A percentile compares a stretch with the other conserved stretches of the same genome.
phyloP scores from a whole-genome alignment of 768 basidiomycete species.

The Cubamyces lactineus region DNA sequence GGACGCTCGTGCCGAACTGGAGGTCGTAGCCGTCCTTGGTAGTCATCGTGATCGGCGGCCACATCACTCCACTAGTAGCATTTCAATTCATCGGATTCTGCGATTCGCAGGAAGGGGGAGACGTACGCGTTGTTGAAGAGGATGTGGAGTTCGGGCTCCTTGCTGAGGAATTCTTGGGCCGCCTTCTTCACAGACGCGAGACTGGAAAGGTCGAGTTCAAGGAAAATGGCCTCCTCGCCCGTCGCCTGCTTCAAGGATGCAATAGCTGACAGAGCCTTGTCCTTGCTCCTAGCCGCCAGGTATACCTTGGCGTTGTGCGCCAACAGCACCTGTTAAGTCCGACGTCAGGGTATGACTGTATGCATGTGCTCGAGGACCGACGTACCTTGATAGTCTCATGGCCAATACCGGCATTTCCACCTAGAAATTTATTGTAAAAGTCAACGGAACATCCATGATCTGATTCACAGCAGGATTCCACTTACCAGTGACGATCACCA shows the following conservation, averaged over 20 bases:
- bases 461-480: background rate
- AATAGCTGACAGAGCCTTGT: constrained; percentile 55
- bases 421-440: constrained; percentile 9
- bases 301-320: constrained; percentile 69
- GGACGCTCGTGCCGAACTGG: constrained; percentile 59
- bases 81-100: background rate
- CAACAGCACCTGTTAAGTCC: constrained; percentile 47
- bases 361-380: too few relatives aligned
- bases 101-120: background rate
- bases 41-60: constrained; percentile 41
- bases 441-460: too few relatives aligned
- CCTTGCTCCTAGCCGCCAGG: constrained; percentile 50
- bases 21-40: constrained; percentile 56
- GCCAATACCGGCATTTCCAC: constrained; percentile 52
- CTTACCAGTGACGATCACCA: constrained; percentile 43
- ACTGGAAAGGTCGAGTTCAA: constrained; percentile 48
- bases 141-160: constrained; percentile 51
- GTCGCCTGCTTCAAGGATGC: constrained; percentile 50
- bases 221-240: constrained; percentile 46
- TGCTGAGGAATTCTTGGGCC: constrained; percentile 45
- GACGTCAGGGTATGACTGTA: too few relatives aligned
- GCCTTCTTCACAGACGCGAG: constrained; percentile 41
- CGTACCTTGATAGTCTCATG: constrained; percentile 53
- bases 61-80: constrained; percentile 51
- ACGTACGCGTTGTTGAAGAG: constrained; percentile 59